A percentile compares a stretch with the other conserved stretches of the same genome.
Evolutionary conservation across 306 rosid genomes (phyloP).

Genomic region (Senna tora): DNA sequence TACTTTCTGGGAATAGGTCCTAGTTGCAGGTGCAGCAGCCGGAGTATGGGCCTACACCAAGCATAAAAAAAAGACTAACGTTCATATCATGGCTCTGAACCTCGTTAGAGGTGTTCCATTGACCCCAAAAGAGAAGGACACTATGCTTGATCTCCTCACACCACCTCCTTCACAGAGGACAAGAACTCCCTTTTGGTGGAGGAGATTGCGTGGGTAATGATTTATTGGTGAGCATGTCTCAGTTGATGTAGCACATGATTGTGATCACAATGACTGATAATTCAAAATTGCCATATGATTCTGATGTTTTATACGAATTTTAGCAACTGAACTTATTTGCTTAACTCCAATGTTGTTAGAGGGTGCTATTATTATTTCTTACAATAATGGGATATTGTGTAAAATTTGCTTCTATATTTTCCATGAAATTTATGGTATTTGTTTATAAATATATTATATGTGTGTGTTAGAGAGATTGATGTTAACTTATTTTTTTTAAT

Average conservation of each 20-base stretch:
- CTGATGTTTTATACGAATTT: not conserved
- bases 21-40: slow-evolving; percentile 52
- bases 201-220: slow-evolving; percentile 62
- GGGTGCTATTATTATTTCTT: not conserved
- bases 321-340: not conserved
- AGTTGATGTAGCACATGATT: slow-evolving; percentile 23
- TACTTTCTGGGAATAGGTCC: slow-evolving; percentile 41
- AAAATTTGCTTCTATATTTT: not conserved
- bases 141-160: slow-evolving; percentile 78
- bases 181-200: slow-evolving; percentile 57
- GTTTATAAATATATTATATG: too few relatives aligned
- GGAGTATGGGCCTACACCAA: slow-evolving; percentile 65
- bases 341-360: not conserved
- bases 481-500: too few relatives aligned
- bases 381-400: not conserved
- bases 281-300: not conserved
- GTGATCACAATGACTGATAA: not conserved
- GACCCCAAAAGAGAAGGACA: slow-evolving; percentile 81
- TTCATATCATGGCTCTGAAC: slow-evolving; percentile 67
- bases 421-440: not conserved
- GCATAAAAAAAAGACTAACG: slow-evolving; percentile 56
- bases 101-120: slow-evolving; percentile 64
- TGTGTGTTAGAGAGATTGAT: too few relatives aligned
- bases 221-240: not conserved
- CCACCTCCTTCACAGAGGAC: slow-evolving; percentile 67